These are phyloP conservation scores for Mimosa pudica DNA, from an alignment of 306 rosid genomes.

Conservation along the genomic window DNA sequence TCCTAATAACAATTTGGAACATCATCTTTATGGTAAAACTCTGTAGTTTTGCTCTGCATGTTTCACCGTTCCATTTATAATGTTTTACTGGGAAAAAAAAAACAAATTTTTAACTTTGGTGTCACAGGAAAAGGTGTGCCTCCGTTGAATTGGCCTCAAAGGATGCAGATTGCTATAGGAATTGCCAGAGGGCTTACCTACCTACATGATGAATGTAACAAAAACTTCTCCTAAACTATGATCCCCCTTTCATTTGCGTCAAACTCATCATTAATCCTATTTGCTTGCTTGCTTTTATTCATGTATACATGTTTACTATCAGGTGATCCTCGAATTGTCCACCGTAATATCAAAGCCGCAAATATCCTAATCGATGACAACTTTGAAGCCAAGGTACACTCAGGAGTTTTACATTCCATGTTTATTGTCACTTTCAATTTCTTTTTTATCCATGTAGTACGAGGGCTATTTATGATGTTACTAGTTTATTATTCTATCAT, in stretches of 20 bases:
- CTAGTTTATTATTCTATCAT: too few species aligned
- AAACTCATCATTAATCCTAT: neutral
- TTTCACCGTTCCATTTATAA: neutral
- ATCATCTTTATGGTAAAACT: constrained; percentile 65
- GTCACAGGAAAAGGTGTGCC: constrained; percentile 60
- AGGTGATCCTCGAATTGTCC: constrained; percentile 90
- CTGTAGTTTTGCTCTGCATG: neutral
- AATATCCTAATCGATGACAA: constrained; percentile 76
- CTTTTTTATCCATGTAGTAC: too few species aligned
- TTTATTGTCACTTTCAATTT: too few species aligned
- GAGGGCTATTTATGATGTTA: too few species aligned
- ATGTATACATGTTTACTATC: neutral
- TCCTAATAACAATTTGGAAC: constrained; percentile 58
- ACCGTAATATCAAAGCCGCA: constrained; percentile 88
- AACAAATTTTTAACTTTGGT: neutral
- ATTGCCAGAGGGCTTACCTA: constrained; percentile 88
- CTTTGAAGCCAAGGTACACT: constrained; percentile 73
- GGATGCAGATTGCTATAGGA: constrained; percentile 77
- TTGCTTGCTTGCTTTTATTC: neutral
- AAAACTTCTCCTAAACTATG: neutral
- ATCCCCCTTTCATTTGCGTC: neutral
- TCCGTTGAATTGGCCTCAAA: constrained; percentile 71
- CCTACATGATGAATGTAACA: constrained; percentile 87
- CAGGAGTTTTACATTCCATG: too few species aligned
- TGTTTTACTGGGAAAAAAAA: neutral